Conservation (phyloP, 176 grass and related monocot genomes). For the Saccharum spontaneum region DNA sequence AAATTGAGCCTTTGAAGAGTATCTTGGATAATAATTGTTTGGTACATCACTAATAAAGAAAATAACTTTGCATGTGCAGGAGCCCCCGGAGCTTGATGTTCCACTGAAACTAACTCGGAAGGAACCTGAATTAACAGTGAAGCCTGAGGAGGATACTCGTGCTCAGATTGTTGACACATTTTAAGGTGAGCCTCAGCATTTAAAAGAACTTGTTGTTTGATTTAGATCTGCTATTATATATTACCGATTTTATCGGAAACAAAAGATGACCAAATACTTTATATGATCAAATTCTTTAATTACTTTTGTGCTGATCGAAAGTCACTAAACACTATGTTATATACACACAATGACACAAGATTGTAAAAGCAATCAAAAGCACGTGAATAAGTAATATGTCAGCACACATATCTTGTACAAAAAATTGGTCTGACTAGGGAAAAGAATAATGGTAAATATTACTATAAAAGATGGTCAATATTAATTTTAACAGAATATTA, state of each 20-base stretch:
- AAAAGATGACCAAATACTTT: background rate
- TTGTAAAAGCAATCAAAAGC: background rate
- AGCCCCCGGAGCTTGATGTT: conserved; percentile 73
- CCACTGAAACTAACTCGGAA: conserved; percentile 65
- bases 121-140: conserved; percentile 50
- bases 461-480: background rate
- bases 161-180: conserved; percentile 46
- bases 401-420: background rate
- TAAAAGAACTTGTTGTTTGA: background rate
- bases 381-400: background rate
- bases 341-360: background rate
- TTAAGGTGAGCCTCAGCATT: conserved; percentile 45
- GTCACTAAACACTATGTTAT: background rate
- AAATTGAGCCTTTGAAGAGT: conserved; percentile 21
- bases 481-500: background rate
- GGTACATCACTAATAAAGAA: conserved; percentile 13
- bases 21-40: background rate
- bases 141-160: conserved; percentile 48
- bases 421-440: background rate
- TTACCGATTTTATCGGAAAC: background rate
- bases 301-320: background rate
- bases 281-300: background rate
- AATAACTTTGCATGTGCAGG: conserved; percentile 54
- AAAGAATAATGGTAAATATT: background rate
- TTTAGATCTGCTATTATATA: background rate